Percentiles rank a stretch among this genome's conserved stretches.
These are phyloP conservation scores for Hypoxylon sp. DNA, from an alignment of 2,329 filamentous ascomycete genomes.

Conservation along the genomic window DNA sequence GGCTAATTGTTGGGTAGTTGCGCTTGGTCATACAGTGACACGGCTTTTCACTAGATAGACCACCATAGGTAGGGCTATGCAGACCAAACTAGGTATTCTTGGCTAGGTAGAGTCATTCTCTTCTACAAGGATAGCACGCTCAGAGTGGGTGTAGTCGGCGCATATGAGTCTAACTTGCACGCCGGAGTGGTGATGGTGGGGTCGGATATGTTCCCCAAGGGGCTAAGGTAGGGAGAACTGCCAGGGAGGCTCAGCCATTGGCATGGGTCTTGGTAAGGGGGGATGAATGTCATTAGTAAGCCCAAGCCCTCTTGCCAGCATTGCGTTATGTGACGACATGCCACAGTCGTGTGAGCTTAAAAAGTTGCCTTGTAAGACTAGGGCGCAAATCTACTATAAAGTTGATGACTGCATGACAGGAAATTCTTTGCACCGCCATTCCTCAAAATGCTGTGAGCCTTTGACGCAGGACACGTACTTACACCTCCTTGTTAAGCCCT, in stretches of 20 bases:
- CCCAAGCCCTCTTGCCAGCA: background rate
- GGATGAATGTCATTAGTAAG: conserved; percentile 3
- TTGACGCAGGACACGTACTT: background rate
- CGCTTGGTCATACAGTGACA: conserved; percentile 8
- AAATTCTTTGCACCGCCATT: background rate
- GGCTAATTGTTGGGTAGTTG: conserved; percentile 18
- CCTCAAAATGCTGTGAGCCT: background rate
- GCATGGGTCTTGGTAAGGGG: conserved; percentile 12
- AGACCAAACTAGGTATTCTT: conserved; percentile 4
- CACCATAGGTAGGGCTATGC: conserved; percentile 18
- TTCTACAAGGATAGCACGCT: background rate
- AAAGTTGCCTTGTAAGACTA: background rate
- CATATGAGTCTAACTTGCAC: background rate
- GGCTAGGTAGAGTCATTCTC: background rate
- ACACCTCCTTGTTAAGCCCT: background rate
- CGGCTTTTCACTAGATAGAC: conserved; percentile 5
- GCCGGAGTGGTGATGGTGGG: background rate
- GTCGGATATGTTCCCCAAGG: background rate
- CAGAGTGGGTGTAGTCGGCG: background rate
- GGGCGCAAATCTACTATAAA: conserved; percentile 2
- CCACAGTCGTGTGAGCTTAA: background rate
- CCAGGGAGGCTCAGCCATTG: conserved; percentile 2
- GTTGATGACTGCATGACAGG: conserved; percentile 22
- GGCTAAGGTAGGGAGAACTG: background rate
- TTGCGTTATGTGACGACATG: conserved; percentile 4